Base-by-base conservation (phyloP, 306 rosid genomes). In the Astragalus glycyphyllos region DNA sequence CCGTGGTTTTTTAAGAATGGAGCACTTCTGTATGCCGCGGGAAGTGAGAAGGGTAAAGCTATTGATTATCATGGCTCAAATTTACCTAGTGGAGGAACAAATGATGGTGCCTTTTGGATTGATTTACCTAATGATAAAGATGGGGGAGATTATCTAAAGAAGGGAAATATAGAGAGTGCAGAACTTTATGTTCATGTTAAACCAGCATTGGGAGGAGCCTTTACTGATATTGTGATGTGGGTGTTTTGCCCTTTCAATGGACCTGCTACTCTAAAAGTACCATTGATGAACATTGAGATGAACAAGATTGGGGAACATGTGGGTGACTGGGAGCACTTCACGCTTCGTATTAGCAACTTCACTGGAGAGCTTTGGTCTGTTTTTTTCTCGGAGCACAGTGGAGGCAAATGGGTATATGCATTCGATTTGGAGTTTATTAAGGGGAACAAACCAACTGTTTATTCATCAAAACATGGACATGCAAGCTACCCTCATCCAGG, bases 281-380 rank as follows among this genome's bases (percentile, higher is more conserved):
- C 90, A 17, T 59, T 89, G 68, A 10, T 86, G 79, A 87, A 62
- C 80, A 73, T 94, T 64, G 84, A 86, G 44, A 55, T 94, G 89
- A 87, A 32, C 37, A 94, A 85, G 84, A 78, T 94, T 45, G 98
- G 97, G 5, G 77, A 94, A 76, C 98, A 94, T 53, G 94, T 94
- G 7, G 88, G 97, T 57, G 98, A 94, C 10, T 94, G 98, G 98
- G 98, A 94, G 80, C 98, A 94, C 81, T 87, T 86, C 89, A 90
- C 98, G 12, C 97, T 94, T 48, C 89, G 98, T 1, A 54, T 94
- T 71, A 87, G 88, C 95, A 94, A 90, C 82, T 89, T 89, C 82
- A 83, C 80, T 0, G 98, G 98, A 69, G 97, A 94, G 68, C 92
- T 94, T 31, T 87, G 91, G 92, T 84, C 89, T 42, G 82, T 80